Percentiles rank a stretch among this genome's conserved stretches.
These are phyloP conservation scores for Neurospora sp. DNA, from an alignment of 495 filamentous ascomycete species.

Conservation along the genomic window DNA sequence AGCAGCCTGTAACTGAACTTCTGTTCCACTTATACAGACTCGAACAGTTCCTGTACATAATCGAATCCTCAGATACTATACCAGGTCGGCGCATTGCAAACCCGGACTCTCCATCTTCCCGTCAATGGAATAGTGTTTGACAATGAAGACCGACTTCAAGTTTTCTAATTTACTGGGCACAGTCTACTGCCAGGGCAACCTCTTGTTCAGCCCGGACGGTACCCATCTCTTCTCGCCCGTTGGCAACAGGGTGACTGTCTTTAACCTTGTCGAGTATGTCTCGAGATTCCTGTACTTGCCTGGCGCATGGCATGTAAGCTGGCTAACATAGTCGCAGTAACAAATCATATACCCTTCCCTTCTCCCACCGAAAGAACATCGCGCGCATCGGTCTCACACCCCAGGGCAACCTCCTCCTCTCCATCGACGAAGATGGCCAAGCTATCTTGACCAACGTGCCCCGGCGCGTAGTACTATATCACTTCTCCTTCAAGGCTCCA, in stretches of 20 bases:
- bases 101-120: background rate
- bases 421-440: constrained; percentile 87
- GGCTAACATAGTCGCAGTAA: constrained; percentile 50
- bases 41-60: background rate
- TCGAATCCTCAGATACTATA: background rate
- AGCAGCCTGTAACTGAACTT: background rate
- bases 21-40: background rate
- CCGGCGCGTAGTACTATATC: constrained; percentile 74
- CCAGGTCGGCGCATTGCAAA: background rate
- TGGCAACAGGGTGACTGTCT: constrained; percentile 89
- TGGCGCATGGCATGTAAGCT: constrained; percentile 9
- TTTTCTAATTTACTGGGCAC: constrained; percentile 95
- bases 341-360: constrained; percentile 89
- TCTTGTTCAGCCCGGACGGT: constrained; percentile 94
- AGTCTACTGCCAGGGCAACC: constrained; percentile 93
- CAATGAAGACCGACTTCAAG: constrained; percentile 96
- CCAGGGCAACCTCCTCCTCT: constrained; percentile 79
- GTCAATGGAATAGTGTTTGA: constrained; percentile 23
- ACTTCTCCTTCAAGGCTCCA: constrained; percentile 83
- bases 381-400: constrained; percentile 78
- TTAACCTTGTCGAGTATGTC: constrained; percentile 86
- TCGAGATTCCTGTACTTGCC: background rate
- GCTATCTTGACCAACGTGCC: constrained; percentile 85
- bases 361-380: constrained; percentile 90
- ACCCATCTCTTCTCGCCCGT: constrained; percentile 94